These are phyloP conservation scores for Allantophomopsis lycopodina DNA, from an alignment of 2,329 filamentous ascomycete genomes.

Conservation along the genomic window DNA sequence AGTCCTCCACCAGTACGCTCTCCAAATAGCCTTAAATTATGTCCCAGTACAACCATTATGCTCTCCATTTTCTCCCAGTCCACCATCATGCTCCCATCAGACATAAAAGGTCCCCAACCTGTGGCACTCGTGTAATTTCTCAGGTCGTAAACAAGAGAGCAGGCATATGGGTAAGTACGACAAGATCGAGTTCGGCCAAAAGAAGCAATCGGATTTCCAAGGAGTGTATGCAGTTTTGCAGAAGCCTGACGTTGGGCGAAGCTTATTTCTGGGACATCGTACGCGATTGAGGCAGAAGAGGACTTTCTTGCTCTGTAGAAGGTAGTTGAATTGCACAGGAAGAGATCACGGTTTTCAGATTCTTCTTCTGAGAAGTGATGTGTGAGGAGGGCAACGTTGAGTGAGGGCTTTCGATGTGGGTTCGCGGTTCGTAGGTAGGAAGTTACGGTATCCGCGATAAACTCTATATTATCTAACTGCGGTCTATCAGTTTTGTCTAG, in stretches of 20 bases:
- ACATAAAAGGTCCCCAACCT: slow-evolving; percentile 58
- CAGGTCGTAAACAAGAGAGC: slow-evolving; percentile 60
- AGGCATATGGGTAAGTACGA: slow-evolving; percentile 43
- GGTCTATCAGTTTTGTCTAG: not conserved
- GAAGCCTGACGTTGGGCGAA: slow-evolving; percentile 42
- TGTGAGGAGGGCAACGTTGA: slow-evolving; percentile 29
- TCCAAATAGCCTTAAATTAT: slow-evolving; percentile 41
- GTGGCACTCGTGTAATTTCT: slow-evolving; percentile 48
- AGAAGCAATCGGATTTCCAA: slow-evolving; percentile 41
- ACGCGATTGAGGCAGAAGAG: slow-evolving; percentile 14
- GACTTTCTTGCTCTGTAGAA: slow-evolving; percentile 38
- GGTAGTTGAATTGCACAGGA: slow-evolving; percentile 51
- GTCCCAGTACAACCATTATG: slow-evolving; percentile 47
- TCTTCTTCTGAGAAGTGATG: slow-evolving; percentile 29
- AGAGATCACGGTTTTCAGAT: slow-evolving; percentile 34
- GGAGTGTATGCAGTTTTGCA: slow-evolving; percentile 58
- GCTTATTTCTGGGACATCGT: slow-evolving; percentile 21
- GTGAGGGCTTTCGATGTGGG: slow-evolving; percentile 27
- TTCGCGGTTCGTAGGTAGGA: slow-evolving; percentile 30
- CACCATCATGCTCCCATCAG: slow-evolving; percentile 45
- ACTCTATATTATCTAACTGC: slow-evolving; percentile 23
- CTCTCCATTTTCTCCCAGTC: slow-evolving; percentile 76
- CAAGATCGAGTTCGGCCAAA: slow-evolving; percentile 7
- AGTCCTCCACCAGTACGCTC: slow-evolving; percentile 30
- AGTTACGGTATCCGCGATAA: slow-evolving; percentile 31